Evolutionary conservation across 164 flowering plant species (phyloP).

Genomic region (Chloranthus sessilifolius): DNA sequence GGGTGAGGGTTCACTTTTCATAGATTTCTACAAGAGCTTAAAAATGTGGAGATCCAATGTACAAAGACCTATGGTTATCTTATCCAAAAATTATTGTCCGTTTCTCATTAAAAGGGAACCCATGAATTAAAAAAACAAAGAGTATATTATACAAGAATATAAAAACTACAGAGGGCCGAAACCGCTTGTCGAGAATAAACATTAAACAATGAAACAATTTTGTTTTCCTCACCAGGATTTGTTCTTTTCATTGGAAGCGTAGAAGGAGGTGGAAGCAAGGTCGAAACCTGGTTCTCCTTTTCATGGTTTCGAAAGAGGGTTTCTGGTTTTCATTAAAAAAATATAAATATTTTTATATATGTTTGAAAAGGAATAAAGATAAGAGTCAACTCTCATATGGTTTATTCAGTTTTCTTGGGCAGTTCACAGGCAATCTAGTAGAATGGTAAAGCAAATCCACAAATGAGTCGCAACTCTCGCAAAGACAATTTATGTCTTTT

Average conservation of each 20-base stretch:
- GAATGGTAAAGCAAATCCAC: no score
- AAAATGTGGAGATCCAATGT: conserved; percentile 22
- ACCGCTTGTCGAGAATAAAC: conserved; percentile 30
- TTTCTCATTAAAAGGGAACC: conserved; percentile 14
- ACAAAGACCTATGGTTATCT: no score
- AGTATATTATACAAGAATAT: not conserved
- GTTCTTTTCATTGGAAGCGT: no score
- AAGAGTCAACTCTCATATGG: no score
- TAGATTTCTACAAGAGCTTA: no score
- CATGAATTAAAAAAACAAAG: no score
- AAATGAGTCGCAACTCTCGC: no score
- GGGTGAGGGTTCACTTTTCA: not conserved
- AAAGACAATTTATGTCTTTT: no score
- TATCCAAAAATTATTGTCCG: conserved; percentile 21
- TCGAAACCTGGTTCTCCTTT: no score
- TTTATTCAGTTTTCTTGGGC: conserved; percentile 36
- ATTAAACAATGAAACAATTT: conserved; percentile 18
- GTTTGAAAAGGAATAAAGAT: not conserved
- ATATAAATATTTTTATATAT: not conserved
- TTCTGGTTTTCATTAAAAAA: not conserved
- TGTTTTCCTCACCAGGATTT: conserved; percentile 2
- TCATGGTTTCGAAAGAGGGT: conserved; percentile 20
- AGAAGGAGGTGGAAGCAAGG: no score
- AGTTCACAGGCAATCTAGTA: conserved; percentile 34
- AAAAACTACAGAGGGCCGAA: conserved; percentile 18